Percentiles rank a stretch among this genome's conserved stretches.
phyloP scores from a whole-genome alignment of 768 basidiomycete species.

The Russula lepida region DNA sequence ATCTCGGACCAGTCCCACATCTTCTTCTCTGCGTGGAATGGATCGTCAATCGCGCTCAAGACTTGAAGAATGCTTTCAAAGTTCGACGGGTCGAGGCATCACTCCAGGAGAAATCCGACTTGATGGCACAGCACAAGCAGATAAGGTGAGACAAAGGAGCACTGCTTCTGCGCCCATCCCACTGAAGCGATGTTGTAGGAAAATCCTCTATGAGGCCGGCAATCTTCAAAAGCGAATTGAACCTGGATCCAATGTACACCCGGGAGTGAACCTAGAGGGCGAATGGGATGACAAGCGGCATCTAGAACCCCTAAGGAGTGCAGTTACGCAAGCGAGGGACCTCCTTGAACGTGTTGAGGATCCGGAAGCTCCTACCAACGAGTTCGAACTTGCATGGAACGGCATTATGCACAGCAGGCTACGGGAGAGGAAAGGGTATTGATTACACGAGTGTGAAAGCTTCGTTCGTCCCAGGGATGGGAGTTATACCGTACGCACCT shows the following conservation, averaged over 20 bases:
- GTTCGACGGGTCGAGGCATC: background rate
- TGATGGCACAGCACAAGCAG: background rate
- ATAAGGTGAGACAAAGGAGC: background rate
- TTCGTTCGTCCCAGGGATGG: too few species aligned
- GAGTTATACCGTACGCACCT: background rate
- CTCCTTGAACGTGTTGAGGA: background rate
- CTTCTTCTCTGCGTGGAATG: slow-evolving; percentile 16
- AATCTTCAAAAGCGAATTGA: background rate
- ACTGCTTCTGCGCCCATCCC: background rate
- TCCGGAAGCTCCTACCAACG: background rate
- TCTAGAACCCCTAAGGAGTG: background rate
- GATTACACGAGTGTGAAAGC: background rate
- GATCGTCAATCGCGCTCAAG: background rate
- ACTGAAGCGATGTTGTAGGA: background rate
- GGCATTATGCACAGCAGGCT: slow-evolving; percentile 9
- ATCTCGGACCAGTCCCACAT: slow-evolving; percentile 12
- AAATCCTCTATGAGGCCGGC: background rate
- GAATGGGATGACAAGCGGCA: background rate
- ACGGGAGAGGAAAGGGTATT: background rate
- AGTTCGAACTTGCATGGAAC: slow-evolving; percentile 10
- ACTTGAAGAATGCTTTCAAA: background rate
- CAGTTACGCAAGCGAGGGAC: slow-evolving; percentile 1
- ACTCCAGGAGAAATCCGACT: slow-evolving; percentile 2
- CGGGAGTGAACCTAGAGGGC: background rate
- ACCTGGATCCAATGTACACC: background rate